phyloP scores from a whole-genome alignment of 2,329 filamentous ascomycete species.

The Aspergillus sp. region DNA sequence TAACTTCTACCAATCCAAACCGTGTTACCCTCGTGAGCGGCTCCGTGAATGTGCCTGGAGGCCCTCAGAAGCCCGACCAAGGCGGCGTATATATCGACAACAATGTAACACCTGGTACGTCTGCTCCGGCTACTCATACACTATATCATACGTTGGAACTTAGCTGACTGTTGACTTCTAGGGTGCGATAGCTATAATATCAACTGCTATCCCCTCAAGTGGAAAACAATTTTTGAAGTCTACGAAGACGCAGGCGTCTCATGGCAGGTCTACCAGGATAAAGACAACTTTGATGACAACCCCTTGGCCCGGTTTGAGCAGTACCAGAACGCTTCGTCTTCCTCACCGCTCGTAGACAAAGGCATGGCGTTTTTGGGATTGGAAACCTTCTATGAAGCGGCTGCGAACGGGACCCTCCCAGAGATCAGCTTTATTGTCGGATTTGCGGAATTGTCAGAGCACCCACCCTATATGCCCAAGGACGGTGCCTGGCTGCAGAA shows the following conservation, averaged over 20 bases:
- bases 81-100: slow-evolving; percentile 56
- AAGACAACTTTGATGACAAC: slow-evolving; percentile 58
- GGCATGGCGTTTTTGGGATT: slow-evolving; percentile 53
- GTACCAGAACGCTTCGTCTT: slow-evolving; percentile 49
- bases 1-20: slow-evolving; percentile 57
- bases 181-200: slow-evolving; percentile 49
- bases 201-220: slow-evolving; percentile 58
- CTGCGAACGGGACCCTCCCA: slow-evolving; percentile 55
- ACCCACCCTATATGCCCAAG: slow-evolving; percentile 55
- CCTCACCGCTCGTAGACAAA: slow-evolving; percentile 48
- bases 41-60: slow-evolving; percentile 54
- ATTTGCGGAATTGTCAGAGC: slow-evolving; percentile 55
- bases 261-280: slow-evolving; percentile 56
- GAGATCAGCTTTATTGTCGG: slow-evolving; percentile 55
- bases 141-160: not conserved
- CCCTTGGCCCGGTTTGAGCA: slow-evolving; percentile 57
- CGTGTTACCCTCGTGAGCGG: slow-evolving; percentile 55
- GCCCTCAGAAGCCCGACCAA: slow-evolving; percentile 44
- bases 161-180: slow-evolving; percentile 9
- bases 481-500: slow-evolving; percentile 60
- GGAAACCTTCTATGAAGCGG: slow-evolving; percentile 53
- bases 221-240: slow-evolving; percentile 55
- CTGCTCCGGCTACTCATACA: no score
- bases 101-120: slow-evolving; percentile 51
- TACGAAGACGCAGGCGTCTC: slow-evolving; percentile 52